Percentiles rank a stretch among this genome's conserved stretches.
Evolutionary conservation across 2,329 filamentous ascomycete species (phyloP).

Genomic region (Apiospora arundinis): DNA sequence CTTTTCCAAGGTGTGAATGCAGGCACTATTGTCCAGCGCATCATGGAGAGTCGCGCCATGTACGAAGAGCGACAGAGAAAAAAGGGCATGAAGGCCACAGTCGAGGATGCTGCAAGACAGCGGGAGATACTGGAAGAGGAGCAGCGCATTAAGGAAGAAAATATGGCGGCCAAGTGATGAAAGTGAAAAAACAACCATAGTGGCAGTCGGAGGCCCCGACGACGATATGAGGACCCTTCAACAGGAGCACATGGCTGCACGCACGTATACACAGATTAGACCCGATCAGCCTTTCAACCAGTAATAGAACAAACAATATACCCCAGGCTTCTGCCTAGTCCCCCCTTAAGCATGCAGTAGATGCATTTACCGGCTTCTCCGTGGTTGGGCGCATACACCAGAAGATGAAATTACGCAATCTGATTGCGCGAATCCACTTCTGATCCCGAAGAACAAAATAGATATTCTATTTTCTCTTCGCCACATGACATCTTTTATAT

Average conservation of each 20-base stretch:
- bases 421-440: background rate
- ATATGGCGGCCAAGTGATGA: constrained; percentile 24
- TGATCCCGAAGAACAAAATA: background rate
- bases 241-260: background rate
- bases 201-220: background rate
- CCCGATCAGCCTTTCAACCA: constrained; percentile 16
- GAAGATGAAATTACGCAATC: constrained; percentile 14
- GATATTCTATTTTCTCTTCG: too few species aligned
- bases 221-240: constrained; percentile 7
- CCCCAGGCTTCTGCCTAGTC: background rate
- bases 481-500: too few species aligned
- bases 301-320: constrained; percentile 15
- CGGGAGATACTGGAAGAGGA: constrained; percentile 68
- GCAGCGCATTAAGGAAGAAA: constrained; percentile 56
- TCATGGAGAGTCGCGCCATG: constrained; percentile 82
- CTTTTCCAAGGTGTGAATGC: constrained; percentile 88
- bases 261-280: background rate
- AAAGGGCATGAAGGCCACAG: constrained; percentile 85
- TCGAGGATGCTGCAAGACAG: constrained; percentile 70
- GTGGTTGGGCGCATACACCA: background rate
- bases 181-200: background rate
- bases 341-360: background rate
- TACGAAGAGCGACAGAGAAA: constrained; percentile 92
- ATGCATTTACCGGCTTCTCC: constrained; percentile 11
- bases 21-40: constrained; percentile 87